A percentile compares a stretch with the other conserved stretches of the same genome.
These are phyloP conservation scores for Nitzschia putrida DNA, from an alignment of 108 stramenopile genomes.

Conservation along the genomic window DNA sequence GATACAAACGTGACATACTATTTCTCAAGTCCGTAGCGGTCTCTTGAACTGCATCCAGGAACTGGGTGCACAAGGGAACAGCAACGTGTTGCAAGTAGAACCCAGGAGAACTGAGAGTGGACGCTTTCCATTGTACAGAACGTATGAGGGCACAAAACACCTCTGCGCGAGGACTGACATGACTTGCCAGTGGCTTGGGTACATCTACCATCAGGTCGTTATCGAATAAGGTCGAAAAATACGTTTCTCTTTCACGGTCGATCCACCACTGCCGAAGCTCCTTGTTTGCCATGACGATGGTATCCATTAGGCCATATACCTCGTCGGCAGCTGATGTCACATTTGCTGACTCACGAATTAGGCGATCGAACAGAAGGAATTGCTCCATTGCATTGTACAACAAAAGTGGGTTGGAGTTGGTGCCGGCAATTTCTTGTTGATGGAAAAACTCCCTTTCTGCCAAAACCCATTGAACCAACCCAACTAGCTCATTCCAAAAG, in stretches of 20 bases:
- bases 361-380: conserved; percentile 67
- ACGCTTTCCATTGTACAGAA: conserved; percentile 62
- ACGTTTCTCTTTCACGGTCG: conserved; percentile 64
- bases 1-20: neutral
- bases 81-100: conserved; percentile 61
- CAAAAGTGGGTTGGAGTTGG: conserved; percentile 36
- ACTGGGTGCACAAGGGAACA: conserved; percentile 66
- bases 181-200: conserved; percentile 24
- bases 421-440: conserved; percentile 58
- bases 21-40: conserved; percentile 56
- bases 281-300: conserved; percentile 52
- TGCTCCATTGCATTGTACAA: conserved; percentile 71
- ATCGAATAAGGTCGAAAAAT: conserved; percentile 53
- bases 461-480: conserved; percentile 63
- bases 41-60: conserved; percentile 70
- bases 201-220: conserved; percentile 19
- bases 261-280: conserved; percentile 74
- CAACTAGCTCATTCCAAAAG: conserved; percentile 61
- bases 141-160: conserved; percentile 68
- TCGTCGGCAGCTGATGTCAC: neutral
- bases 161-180: conserved; percentile 61
- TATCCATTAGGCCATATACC: conserved; percentile 50
- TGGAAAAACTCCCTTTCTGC: conserved; percentile 63
- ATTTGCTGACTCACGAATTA: conserved; percentile 18
- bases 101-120: conserved; percentile 42